Evolutionary conservation across 306 rosid genomes (phyloP).

Genomic region (Prunus persica): DNA sequence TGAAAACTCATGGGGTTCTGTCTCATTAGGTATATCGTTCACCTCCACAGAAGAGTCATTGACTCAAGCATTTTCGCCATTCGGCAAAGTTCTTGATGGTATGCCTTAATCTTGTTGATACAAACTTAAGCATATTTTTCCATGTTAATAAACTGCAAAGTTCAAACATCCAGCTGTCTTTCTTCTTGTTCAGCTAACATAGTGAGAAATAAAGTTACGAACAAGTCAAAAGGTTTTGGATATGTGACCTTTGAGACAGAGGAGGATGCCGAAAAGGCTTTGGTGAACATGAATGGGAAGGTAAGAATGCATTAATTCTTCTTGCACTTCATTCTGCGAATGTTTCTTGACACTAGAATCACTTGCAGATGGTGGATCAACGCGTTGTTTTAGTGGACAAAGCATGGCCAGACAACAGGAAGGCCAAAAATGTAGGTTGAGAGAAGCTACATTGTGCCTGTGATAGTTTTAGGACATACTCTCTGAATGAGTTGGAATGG

Average conservation of each 20-base stretch:
- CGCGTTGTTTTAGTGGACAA: constrained; percentile 29
- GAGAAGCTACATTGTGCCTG: not conserved
- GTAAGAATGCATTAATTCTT: not conserved
- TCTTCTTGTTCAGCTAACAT: constrained; percentile 17
- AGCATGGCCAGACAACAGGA: not conserved
- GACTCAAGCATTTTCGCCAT: constrained; percentile 13
- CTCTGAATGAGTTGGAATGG: not conserved
- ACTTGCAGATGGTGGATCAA: constrained; percentile 13
- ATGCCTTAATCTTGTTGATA: not conserved
- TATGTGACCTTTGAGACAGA: constrained; percentile 20
- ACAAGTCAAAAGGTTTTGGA: constrained; percentile 21
- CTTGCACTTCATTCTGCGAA: not conserved
- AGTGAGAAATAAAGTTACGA: not conserved
- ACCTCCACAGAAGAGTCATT: constrained; percentile 18
- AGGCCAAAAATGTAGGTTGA: not conserved
- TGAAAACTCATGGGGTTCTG: not conserved
- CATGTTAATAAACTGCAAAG: not conserved
- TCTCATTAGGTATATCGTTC: constrained; percentile 14
- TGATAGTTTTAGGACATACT: not conserved
- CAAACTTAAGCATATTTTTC: not conserved
- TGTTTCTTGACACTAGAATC: not conserved
- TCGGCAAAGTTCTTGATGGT: constrained; percentile 20
- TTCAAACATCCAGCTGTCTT: not conserved
- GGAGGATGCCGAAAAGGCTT: constrained; percentile 19
- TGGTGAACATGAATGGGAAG: constrained; percentile 25